Base-by-base conservation (phyloP, 2,329 filamentous ascomycete species). In the Alternaria triticimaculans region DNA sequence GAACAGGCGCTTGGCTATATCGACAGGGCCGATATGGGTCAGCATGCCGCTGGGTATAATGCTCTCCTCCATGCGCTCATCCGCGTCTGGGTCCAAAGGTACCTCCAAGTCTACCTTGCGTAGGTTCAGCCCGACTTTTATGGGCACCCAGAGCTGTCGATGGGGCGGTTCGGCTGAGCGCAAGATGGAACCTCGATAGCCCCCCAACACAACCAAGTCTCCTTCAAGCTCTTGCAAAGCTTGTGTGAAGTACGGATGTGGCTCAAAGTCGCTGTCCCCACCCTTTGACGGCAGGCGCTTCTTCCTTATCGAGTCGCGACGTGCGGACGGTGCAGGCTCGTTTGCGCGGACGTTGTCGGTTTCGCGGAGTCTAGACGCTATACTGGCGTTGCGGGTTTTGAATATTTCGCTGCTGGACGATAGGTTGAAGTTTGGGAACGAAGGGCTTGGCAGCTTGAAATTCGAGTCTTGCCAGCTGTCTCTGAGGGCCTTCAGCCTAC, bases 51-150 rank as follows among this genome's bases (percentile, higher is more conserved):
- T 93, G 0, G 94, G 86, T 55, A 94, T 91, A 63, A 98, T 93
- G n/a, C 85, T 89, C 62, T 96, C 87, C 68, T 92, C 89, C 89
- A 96, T 96, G 6, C 83, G 86, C 71, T 93, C 91, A 74, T 97
- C 95, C 60, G 96, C 94, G 71, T 94, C 91, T 2, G 88, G 88
- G 14, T 92, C 87, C 5, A 97, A 81, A 0, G 94, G 94, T 10
- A 98, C 90, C 77, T 97, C 93, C 5, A 98, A 84, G 76, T 98
- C 93, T 3, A 95, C 94, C 76, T 96, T 97, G 59, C 94, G 90
- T 65, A 97, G 87, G 71, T 97, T 97, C 55, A 98, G 82, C 1
- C 95, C 94, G 26, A 97, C 90, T 80, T 97, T 97, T 74, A 97
- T 90, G 0, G 94, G 94, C 2, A 96, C 92, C 95, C 95, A 98